Evolutionary conservation across 2,329 filamentous ascomycete species (phyloP), one percentile per base, ranked within the genome.

Genomic region (Fusarium aywerte): DNA sequence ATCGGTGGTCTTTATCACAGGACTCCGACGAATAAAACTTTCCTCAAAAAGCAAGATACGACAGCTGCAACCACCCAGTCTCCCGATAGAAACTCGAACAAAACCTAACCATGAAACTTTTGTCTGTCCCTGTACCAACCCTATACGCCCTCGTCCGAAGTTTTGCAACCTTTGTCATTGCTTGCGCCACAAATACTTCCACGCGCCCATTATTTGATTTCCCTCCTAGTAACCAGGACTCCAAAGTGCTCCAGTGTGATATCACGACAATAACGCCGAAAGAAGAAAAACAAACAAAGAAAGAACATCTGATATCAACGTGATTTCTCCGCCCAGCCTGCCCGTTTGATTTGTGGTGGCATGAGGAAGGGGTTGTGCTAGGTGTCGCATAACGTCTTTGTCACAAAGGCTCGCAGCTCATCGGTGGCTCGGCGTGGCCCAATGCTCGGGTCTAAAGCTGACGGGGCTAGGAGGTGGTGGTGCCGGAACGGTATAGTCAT

Each of bases 381-480:
- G 39, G 56, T 60, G 60, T 49, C 50, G 44, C 63, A 56, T 27
- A 53, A 63, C 54, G 36, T 49, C 35, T 40, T 54, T 29, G 39
- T 59, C 43, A 36, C 18, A 32, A 54, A 57, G 58, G 58, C 45
- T 64, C 39, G 57, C 35, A 55, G 44, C 59, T 74, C 66, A 77
- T 58, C 70, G 75, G 52, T 71, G 74, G 43, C 68, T 65, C 43
- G 76, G 74, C 33, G 77, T 75, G 52, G 83, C 79, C 85, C 86
- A 88, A 74, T 85, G 81, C 58, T 89, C 85, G 23, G 79, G 76
- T 29, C 85, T 82, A 73, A 88, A 89, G 77, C 85, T 85, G 73
- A 90, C 85, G 9, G 88, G 88, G 69, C 85, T 88, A 13, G 88
- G 87, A 20, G 88, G 88, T 13, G 88, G 88, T 38, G 88, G 85